Base-by-base conservation (phyloP, 768 basidiomycete genomes). In the Dentipellis fragilis region DNA sequence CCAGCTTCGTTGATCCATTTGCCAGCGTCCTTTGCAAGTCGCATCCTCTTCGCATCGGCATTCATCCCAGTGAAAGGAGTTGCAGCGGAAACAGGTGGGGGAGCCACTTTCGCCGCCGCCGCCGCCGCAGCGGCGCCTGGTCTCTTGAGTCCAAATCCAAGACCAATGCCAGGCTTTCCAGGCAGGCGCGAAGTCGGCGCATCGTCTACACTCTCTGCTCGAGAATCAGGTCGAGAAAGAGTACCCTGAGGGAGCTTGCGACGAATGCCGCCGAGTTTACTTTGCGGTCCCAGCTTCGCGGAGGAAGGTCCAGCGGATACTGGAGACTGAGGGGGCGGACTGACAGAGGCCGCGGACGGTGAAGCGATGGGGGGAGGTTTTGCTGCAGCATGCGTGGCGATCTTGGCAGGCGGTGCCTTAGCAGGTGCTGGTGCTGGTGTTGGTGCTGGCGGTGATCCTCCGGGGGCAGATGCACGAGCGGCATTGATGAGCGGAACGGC, bases 401-500 rank as follows among this genome's bases (percentile, higher is more conserved):
- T 55, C 42, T 60, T 65, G 9, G 62, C 49, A 11, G 61, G 39
- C n/a, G 65, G 42, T 22, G 56, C 52, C 23, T 58, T 60, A 29
- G 58, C 23, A 17, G 59, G 38, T 4, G 65, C 35, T 8, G 59
- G 62, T 2, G 58, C 58, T 1, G 66, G 52, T 8, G 68, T 62
- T 12, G 66, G 57, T 1, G 68, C 63, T 23, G 62, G 57, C 36
- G 62, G 61, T 4, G 63, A 53, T 51, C 66, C 55, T 19, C 56
- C 45, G 22, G 52, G 35, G 54, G 53, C 51, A 3, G 67, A 37
- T 11, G 56, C 4, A 69, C 83, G 81, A 35, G 93, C 91, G 10
- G 87, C 85, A 66, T 96, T 89, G 57, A 99, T 91, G 37, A 97
- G 74, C 10, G 94, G 93, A 10, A 87, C 70, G 6, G 93, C 90